Conservation (phyloP, 1,284 basidiomycete species). For the Malassezia arunalokei region DNA sequence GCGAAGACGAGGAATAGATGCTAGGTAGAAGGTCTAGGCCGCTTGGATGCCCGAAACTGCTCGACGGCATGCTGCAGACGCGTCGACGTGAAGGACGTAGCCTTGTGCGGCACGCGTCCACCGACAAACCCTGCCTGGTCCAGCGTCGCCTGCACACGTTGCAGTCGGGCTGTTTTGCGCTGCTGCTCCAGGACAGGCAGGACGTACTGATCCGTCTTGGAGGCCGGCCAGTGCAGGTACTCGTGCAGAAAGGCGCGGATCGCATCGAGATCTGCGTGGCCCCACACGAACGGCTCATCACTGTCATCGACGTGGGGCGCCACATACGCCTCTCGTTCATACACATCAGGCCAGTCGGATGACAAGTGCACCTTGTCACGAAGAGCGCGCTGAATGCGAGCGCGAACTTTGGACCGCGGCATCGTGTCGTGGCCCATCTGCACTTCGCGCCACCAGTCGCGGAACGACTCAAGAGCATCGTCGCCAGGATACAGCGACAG, state of each 20-base stretch:
- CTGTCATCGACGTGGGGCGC: constrained; percentile 79
- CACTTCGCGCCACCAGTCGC: constrained; percentile 89
- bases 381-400: constrained; percentile 39
- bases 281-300: constrained; percentile 93
- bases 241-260: constrained; percentile 62
- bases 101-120: constrained; percentile 57
- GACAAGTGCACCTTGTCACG: constrained; percentile 59
- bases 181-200: constrained; percentile 71
- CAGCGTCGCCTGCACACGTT: constrained; percentile 52
- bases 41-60: constrained; percentile 51
- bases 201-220: constrained; percentile 80
- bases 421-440: constrained; percentile 73
- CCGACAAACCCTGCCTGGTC: constrained; percentile 52
- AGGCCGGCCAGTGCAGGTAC: constrained; percentile 72
- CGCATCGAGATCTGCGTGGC: constrained; percentile 74
- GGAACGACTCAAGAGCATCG: constrained; percentile 71
- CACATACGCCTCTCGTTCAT: constrained; percentile 75
- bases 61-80: constrained; percentile 78
- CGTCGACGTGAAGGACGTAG: constrained; percentile 70
- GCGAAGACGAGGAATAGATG: constrained; percentile 8
- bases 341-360: constrained; percentile 75
- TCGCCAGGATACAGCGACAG: constrained; percentile 45
- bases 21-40: neutral
- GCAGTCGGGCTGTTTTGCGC: constrained; percentile 45
- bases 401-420: constrained; percentile 49